These are phyloP conservation scores for Ogataea angusta DNA, from an alignment of 805 yeast genomes.

Conservation along the genomic window DNA sequence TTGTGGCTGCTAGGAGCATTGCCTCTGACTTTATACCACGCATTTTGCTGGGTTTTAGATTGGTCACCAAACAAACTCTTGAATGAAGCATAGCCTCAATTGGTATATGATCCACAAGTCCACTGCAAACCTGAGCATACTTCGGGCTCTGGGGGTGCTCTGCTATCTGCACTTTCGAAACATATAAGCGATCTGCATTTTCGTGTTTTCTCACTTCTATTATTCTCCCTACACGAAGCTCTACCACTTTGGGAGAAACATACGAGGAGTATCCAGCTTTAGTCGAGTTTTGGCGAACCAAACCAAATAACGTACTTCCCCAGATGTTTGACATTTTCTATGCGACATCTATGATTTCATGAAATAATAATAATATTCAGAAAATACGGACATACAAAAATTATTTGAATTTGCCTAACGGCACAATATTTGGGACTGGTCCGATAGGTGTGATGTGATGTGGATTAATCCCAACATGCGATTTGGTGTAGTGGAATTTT, in stretches of 20 bases:
- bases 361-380: neutral
- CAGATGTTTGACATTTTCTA: too few species aligned
- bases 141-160: slow-evolving; percentile 13
- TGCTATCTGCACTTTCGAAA: slow-evolving; percentile 44
- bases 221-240: slow-evolving; percentile 47
- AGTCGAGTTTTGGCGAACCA: too few species aligned
- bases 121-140: slow-evolving; percentile 51
- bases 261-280: too few species aligned
- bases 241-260: slow-evolving; percentile 23
- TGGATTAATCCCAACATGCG: slow-evolving; percentile 80
- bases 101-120: slow-evolving; percentile 47
- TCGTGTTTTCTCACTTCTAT: slow-evolving; percentile 46
- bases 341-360: too few species aligned
- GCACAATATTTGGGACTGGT: slow-evolving; percentile 73
- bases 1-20: slow-evolving; percentile 60
- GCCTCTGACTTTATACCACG: slow-evolving; percentile 62
- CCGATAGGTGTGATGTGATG: slow-evolving; percentile 82
- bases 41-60: slow-evolving; percentile 60
- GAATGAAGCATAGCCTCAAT: slow-evolving; percentile 36
- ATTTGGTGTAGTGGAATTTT: slow-evolving; percentile 85
- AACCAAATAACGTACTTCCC: too few species aligned
- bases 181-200: slow-evolving; percentile 57
- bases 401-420: slow-evolving; percentile 29
- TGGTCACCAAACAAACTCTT: slow-evolving; percentile 51
- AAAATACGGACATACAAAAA: neutral